Evolutionary conservation across 2,329 filamentous ascomycete genomes (phyloP).

Genomic region (Scytalidium sp.): DNA sequence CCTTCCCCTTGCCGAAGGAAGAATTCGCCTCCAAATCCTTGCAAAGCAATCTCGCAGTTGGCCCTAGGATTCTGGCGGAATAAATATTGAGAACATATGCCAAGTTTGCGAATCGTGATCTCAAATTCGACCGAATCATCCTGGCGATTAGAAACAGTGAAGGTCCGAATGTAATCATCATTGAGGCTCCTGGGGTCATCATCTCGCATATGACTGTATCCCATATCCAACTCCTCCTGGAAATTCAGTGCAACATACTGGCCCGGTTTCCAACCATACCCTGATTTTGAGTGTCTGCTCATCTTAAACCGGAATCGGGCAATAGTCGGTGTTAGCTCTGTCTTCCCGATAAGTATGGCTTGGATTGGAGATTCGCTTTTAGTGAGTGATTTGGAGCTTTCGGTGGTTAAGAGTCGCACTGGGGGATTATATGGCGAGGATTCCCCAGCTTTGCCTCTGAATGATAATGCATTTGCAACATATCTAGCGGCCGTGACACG

Average conservation of each 20-base stretch:
- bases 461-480: slow-evolving; percentile 63
- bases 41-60: slow-evolving; percentile 51
- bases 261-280: slow-evolving; percentile 59
- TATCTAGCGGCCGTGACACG: slow-evolving; percentile 58
- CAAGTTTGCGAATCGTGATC: slow-evolving; percentile 69
- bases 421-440: slow-evolving; percentile 78
- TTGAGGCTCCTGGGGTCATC: slow-evolving; percentile 77
- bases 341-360: slow-evolving; percentile 57
- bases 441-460: slow-evolving; percentile 58
- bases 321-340: slow-evolving; percentile 62
- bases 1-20: slow-evolving; percentile 31
- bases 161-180: slow-evolving; percentile 80
- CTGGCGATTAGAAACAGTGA: slow-evolving; percentile 66
- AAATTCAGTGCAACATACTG: slow-evolving; percentile 80
- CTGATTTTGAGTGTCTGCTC: slow-evolving; percentile 26
- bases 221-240: slow-evolving; percentile 61
- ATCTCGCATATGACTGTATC: slow-evolving; percentile 82
- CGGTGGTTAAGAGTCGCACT: slow-evolving; percentile 60
- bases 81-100: slow-evolving; percentile 64
- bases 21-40: slow-evolving; percentile 72
- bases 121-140: slow-evolving; percentile 46
- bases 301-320: slow-evolving; percentile 61
- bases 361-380: slow-evolving; percentile 10
- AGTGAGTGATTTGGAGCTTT: slow-evolving; percentile 36
- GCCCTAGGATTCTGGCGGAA: slow-evolving; percentile 52